Evolutionary conservation across 2,329 filamentous ascomycete genomes (phyloP), one percentile per base, ranked within the genome.

Genomic region (Hyphodiscus sp.): DNA sequence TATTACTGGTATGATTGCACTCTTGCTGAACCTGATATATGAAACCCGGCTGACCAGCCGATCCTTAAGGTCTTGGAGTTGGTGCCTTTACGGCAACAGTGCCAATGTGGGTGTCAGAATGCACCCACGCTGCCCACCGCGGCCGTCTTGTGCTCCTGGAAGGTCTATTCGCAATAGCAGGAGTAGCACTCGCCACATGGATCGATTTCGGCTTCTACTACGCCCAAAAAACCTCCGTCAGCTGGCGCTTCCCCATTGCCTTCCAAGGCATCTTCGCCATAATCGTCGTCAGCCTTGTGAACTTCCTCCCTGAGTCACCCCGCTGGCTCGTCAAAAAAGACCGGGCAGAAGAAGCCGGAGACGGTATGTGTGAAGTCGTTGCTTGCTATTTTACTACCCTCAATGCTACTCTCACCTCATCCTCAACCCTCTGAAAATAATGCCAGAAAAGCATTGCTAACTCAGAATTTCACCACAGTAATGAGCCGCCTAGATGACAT

Each of bases 131-230:
- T 15, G 47, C 53, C 19, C 51, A 52, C 16, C 56, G 54, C 18
- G 56, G 56, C 16, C 48, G 51, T 16, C 26, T 47, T 8, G 56
- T 58, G 6, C 46, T 56, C 20, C 44, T 56, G 15, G 42, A 47
- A 18, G 78, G 77, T 16, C 75, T 76, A 2, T 50, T 80, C 30
- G 79, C 80, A 57, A 77, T 76, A 0, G 70, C 71, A 20, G 78
- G 78, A 41, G 76, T 81, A 65, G 77, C 76, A 65, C 71, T 81
- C 33, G 77, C 75, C 0, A 81, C 81, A 65, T 82, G 80, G 79
- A 72, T 82, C 51, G 78, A 81, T 56, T 74, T 79, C 26, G 79
- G 78, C 20, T 69, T 80, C 53, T 77, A 74, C 4, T 80, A 77
- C 57, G 72, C 73, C 13, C 49, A 57, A 6, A 74, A 68, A 1